Conservation (phyloP, 164 flowering plant species). For the Malania oleifera region DNA sequence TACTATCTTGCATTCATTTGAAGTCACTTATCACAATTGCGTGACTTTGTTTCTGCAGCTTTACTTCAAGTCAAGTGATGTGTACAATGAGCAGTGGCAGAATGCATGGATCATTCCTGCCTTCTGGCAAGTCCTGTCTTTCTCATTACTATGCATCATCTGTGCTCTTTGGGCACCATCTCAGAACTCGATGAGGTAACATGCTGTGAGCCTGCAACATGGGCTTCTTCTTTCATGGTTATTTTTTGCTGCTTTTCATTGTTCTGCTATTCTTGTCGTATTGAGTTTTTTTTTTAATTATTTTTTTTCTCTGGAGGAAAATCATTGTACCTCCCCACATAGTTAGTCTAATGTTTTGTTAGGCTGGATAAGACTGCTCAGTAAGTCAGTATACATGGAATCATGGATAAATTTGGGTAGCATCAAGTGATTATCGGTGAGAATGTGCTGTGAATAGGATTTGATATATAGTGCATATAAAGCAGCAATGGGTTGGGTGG, state of each 20-base stretch:
- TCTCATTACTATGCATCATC: constrained; percentile 78
- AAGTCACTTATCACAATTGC: neutral
- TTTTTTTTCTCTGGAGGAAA: no score
- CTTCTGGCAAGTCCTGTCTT: constrained; percentile 95
- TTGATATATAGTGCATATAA: no score
- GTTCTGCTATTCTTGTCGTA: neutral
- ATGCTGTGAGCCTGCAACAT: neutral
- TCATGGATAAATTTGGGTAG: no score
- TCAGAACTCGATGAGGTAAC: constrained; percentile 78
- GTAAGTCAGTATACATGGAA: no score
- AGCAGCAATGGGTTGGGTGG: no score
- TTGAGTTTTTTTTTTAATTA: no score
- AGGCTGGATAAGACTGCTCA: no score
- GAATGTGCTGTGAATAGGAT: no score
- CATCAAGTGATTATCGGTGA: no score
- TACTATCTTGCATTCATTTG: no score
- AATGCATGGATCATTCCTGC: constrained; percentile 98
- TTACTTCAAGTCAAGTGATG: constrained; percentile 81
- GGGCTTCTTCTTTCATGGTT: neutral
- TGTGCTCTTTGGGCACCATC: constrained; percentile 99
- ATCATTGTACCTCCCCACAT: no score
- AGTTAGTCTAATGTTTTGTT: no score
- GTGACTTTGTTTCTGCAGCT: constrained; percentile 46
- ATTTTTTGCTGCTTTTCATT: neutral
- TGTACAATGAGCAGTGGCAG: constrained; percentile 91